phyloP scores from a whole-genome alignment of 805 yeast genomes.

The Saturnispora ahearnii region DNA sequence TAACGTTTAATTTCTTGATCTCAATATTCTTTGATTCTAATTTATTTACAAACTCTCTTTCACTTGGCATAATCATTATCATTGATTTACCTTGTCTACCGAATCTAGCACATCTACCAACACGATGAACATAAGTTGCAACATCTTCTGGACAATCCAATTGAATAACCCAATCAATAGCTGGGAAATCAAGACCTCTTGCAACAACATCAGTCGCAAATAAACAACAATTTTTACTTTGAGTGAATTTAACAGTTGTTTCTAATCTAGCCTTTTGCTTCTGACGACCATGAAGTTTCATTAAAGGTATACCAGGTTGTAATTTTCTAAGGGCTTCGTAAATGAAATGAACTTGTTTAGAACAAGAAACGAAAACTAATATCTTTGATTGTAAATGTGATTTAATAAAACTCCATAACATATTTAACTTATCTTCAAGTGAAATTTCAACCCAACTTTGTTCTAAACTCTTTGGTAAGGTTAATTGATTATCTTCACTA shows the following conservation, averaged over 20 bases:
- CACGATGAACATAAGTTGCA: slow-evolving; percentile 85
- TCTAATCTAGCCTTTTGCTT: slow-evolving; percentile 86
- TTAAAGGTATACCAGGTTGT: slow-evolving; percentile 85
- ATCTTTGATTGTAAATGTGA: slow-evolving; percentile 75
- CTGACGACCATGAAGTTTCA: slow-evolving; percentile 83
- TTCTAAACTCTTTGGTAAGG: slow-evolving; percentile 74
- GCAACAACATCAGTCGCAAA: slow-evolving; percentile 91
- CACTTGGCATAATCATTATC: slow-evolving; percentile 74
- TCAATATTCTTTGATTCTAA: slow-evolving; percentile 57
- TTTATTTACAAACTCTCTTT: slow-evolving; percentile 65
- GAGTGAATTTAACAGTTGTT: slow-evolving; percentile 66
- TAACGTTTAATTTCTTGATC: slow-evolving; percentile 63
- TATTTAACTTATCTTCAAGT: slow-evolving; percentile 74
- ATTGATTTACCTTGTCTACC: slow-evolving; percentile 79
- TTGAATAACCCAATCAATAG: slow-evolving; percentile 92
- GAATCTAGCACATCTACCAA: slow-evolving; percentile 82
- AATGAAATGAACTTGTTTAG: slow-evolving; percentile 84
- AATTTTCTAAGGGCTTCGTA: slow-evolving; percentile 79
- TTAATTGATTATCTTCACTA: slow-evolving; percentile 20
- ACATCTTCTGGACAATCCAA: slow-evolving; percentile 87
- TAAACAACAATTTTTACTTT: slow-evolving; percentile 70
- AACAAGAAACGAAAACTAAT: slow-evolving; percentile 75
- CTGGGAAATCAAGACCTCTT: slow-evolving; percentile 86
- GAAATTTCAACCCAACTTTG: slow-evolving; percentile 72
- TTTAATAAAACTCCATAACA: slow-evolving; percentile 77